Evolutionary conservation across 2,329 filamentous ascomycete genomes (phyloP), one percentile per base, ranked within the genome.

Genomic region (Parasarocladium wereldwijsianum): DNA sequence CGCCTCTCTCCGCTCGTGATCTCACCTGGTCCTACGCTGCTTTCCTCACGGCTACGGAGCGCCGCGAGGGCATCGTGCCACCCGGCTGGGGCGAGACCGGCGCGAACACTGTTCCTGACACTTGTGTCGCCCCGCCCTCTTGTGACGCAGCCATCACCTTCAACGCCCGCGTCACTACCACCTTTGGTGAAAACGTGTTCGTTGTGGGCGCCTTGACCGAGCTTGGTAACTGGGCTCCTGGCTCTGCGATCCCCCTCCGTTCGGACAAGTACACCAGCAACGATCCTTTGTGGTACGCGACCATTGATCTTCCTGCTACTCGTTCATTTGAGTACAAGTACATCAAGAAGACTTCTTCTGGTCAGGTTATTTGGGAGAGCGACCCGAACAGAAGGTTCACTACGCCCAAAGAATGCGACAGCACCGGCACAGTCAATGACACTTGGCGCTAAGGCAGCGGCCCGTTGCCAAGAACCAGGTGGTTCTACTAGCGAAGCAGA

Each of bases 11-110:
- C 2, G 78, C 77, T 1, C 52, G 57, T n/a, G 72, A 83, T 38
- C 55, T 83, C 16, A 82, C 77, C 3, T 83, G 77, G 77, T 80
- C 75, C 1, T 82, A 81, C 39, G 74, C 76, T 2, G 64, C 76
- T 0, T 75, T 83, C 49, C 54, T 83, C 26, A 76, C 75, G 1
- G 66, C 67, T n/a, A 53, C 58, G 15, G 62, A 62, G 24, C 65
- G 74, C 21, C 65, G 74, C 27, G 60, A 62, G 26, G 62, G 62
- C 13, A 42, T 64, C 11, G 49, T 73, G 7, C 71, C 73, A 2
- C 54, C 60, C 1, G 62, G 67, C 5, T 78, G 74, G 73, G n/a
- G n/a, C n/a, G n/a, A n/a, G n/a, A n/a, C n/a, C 59, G 37, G 50
- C 25, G 43, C 54, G 5, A 58, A 57, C 3, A 60, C 58, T 34